Conservation (phyloP, 805 yeast genomes). For the Kodamaea jinghongensis region DNA sequence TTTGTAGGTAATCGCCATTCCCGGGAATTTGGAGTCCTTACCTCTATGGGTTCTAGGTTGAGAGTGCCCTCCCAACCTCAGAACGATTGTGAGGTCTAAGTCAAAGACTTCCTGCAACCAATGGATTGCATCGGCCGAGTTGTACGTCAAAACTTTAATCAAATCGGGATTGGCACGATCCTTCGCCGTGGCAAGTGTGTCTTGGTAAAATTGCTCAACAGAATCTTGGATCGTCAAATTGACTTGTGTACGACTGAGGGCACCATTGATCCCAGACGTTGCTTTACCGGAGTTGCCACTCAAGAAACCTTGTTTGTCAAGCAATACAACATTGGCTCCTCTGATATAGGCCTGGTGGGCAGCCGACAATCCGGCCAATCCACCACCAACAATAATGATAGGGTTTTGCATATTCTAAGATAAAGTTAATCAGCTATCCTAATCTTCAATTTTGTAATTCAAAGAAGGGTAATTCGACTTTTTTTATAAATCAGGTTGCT, state of each 20-base stretch:
- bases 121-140: slow-evolving; percentile 64
- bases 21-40: slow-evolving; percentile 60
- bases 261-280: slow-evolving; percentile 72
- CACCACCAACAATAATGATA: slow-evolving; percentile 61
- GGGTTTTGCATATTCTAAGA: slow-evolving; percentile 28
- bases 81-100: slow-evolving; percentile 62
- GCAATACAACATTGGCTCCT: slow-evolving; percentile 51
- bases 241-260: slow-evolving; percentile 60
- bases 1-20: slow-evolving; percentile 60
- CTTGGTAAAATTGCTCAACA: slow-evolving; percentile 57
- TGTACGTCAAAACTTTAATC: slow-evolving; percentile 56
- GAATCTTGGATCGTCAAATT: slow-evolving; percentile 50
- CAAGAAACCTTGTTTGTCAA: slow-evolving; percentile 59
- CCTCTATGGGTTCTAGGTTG: slow-evolving; percentile 82
- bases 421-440: no score
- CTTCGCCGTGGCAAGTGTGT: slow-evolving; percentile 66
- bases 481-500: no score
- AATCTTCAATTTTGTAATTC: no score
- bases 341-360: slow-evolving; percentile 55
- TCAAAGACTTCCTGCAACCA: slow-evolving; percentile 69
- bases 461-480: no score
- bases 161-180: slow-evolving; percentile 56
- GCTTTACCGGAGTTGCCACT: slow-evolving; percentile 70
- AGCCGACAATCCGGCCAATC: slow-evolving; percentile 61
- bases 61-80: slow-evolving; percentile 83